Evolutionary conservation across 2,329 filamentous ascomycete species (phyloP), one percentile per base, ranked within the genome.

Genomic region (Nothophoma quercina): DNA sequence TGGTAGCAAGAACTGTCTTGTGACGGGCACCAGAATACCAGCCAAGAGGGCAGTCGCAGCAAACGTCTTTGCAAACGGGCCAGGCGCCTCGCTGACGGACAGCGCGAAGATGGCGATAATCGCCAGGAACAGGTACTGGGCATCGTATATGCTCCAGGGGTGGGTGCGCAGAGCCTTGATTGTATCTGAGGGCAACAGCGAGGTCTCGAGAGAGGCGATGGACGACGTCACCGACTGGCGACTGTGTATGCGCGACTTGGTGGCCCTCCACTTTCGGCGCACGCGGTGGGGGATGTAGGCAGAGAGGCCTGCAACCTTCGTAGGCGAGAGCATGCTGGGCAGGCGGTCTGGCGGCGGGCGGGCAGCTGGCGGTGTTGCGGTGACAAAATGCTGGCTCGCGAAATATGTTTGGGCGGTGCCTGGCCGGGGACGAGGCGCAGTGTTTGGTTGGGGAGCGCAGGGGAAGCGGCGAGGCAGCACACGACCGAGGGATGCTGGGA

Each of bases 1-100:
- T 8, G 93, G 93, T 33, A 96, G 81, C 72, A 96, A 91, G 75
- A 97, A 96, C 74, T 98, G 93, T 59, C 91, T 84, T 3, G 93
- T 96, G 42, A 91, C 83, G 6, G 93, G 93, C 74, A 96, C 84
- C 35, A 93, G 79, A 30, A 96, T 79, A 25, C 92, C 85, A 62
- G 86, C 79, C 54, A 88, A 79, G 56, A 93, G 81, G 45, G 85
- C 79, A 1, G 87, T 81, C 12, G 91, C 83, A 33, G 88, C 85
- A 39, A 86, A 82, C 1, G 88, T 87, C 82, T 96, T 97, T 59
- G 88, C 77, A 48, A 93, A 74, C 0, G 91, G 89, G 1, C 91
- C 91, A 0, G 91, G 86, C 10, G 80, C 83, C 59, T 93, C 89
- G 56, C 93, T 91, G 59, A 97, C 86, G 65, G 83, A 89, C 56